Evolutionary conservation across 345 rosid species (phyloP), one percentile per base, ranked within the genome.

Genomic region (Passiflora organensis): DNA sequence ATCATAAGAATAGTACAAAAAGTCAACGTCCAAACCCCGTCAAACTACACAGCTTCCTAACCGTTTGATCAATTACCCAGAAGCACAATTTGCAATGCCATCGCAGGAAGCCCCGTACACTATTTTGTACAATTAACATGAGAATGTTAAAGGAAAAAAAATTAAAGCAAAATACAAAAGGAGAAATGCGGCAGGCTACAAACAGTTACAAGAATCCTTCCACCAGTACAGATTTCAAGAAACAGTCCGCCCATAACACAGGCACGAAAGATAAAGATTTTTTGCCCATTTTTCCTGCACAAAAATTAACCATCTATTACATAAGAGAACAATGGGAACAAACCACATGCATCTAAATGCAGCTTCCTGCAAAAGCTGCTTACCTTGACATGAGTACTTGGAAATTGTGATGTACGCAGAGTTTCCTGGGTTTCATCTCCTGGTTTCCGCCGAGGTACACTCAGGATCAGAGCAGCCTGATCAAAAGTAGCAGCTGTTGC

Each of bases 261-360:
- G 14, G 46, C 66, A 73, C 10, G 77, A 62, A 17, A 73, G 66
- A 56, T 73, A 73, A 15, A 73, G 73, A 47, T 68, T 67, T 63
- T 73, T 73, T 12, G 64, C 73, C 77, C 77, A 73, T 64, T 73
- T 73, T 51, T 73, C 73, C 77, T 73, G 70, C 44, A 55, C 4
- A 21, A 42, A 4, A 36, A 36, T 23, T 18, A 15, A 15, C 23
- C 20, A 34, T 19, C 18, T n/a, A n/a, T n/a, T n/a, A n/a, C n/a
- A n/a, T n/a, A n/a, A n/a, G n/a, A 6, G 43, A 22, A 39, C 8
- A 19, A 20, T 38, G 13, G 41, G 36, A 36, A 4, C 21, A 24
- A 43, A 13, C 10, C 19, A 43, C 47, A 43, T 10, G 5, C 34
- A 28, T 2, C 34, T 28, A 28, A 2, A 28, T 28, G 8, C 8